These are phyloP conservation scores for Ulvella scutata DNA, from an alignment of 139 green algal species.

Conservation along the genomic window DNA sequence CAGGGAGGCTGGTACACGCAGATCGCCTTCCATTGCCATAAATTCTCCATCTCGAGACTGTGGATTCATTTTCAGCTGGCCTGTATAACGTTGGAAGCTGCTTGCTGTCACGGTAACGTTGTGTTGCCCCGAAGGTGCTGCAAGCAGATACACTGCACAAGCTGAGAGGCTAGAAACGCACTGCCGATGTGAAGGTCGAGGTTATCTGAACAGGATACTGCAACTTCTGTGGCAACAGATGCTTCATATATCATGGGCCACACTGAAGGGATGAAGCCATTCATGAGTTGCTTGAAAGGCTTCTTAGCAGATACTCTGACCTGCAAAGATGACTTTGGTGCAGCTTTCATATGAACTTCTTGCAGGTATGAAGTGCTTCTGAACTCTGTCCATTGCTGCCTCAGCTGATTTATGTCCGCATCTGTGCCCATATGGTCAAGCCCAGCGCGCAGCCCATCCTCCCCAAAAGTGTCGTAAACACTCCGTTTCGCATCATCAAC, in stretches of 20 bases:
- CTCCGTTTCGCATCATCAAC: not conserved
- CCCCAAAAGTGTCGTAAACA: not conserved
- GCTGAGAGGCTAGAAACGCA: no score
- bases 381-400: not conserved
- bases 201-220: no score
- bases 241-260: not conserved
- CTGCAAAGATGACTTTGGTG: not conserved
- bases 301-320: not conserved
- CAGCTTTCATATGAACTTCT: not conserved
- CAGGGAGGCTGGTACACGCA: not conserved
- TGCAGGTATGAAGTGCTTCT: not conserved
- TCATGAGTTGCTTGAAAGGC: not conserved
- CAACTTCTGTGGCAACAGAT: not conserved
- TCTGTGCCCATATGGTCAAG: not conserved
- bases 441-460: not conserved
- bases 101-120: no score
- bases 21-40: not conserved
- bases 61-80: not conserved
- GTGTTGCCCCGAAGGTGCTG: no score
- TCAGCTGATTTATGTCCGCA: not conserved
- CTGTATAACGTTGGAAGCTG: no score
- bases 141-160: no score
- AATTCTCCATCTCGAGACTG: not conserved
- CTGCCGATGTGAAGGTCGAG: no score
- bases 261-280: not conserved